Base-by-base conservation (phyloP, 2,329 filamentous ascomycete genomes). In the Xylaria sp. region DNA sequence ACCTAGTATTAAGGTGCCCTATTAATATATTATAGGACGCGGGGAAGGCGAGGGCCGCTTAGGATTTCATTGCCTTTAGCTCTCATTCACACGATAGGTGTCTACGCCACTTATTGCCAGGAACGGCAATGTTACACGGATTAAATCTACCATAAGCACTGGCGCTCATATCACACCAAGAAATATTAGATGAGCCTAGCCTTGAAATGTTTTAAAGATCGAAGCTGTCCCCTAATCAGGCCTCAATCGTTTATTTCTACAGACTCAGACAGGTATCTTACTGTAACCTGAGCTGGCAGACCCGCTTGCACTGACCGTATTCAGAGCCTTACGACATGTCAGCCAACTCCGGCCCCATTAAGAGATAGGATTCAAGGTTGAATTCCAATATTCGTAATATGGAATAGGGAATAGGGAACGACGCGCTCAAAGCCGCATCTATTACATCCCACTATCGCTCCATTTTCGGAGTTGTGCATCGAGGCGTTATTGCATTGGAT, bases 321-420 rank as follows among this genome's bases (percentile, higher is more conserved):
- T 6, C 8, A 56, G 23, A 23, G 31, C n/a, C 3, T 49, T 57
- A 67, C 58, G 41, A 62, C 64, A 67, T 62, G n/a, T 25, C 48
- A 36, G 8, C 25, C 18, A 48, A 10, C 46, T 10, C 23, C 12
- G 2, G 10, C 46, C 2, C 46, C n/a, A 10, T 10, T 6, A 48
- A 7, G 9, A 20, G 15, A 39, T 1, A n/a, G n/a, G 9, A 3
- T 39, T 31, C 25, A 33, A 54, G 25, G n/a, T 54, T 31, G 13
- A n/a, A 54, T 54, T 54, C 51, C 20, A 56, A 36, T 56, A 36
- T 20, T 13, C 12, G n/a, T 7, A 10, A 55, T 36, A 39, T 23
- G 52, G 12, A 36, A 39, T 39, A 39, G 15, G 52, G 12, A 36
- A 39, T 39, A 39, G 15, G 36, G 31, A 15, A 39, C n/a, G 10